phyloP scores from a whole-genome alignment of 331 rosid genomes.

The Pyrus hybrid region DNA sequence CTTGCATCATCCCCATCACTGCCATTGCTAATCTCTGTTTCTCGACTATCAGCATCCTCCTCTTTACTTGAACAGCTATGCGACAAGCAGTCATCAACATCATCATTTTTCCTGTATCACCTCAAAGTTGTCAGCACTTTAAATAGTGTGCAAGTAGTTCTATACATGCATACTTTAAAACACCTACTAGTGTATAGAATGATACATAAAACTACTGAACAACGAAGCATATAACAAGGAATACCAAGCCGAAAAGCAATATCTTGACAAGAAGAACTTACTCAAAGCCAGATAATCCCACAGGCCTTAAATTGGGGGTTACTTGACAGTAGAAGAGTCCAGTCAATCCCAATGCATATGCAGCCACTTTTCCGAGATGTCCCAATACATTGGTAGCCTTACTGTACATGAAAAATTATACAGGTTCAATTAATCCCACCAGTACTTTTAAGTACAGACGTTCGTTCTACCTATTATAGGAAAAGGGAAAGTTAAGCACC shows the following conservation, averaged over 20 bases:
- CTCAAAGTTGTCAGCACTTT: constrained; percentile 8
- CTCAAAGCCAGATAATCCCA: constrained; percentile 42
- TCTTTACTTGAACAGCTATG: constrained; percentile 30
- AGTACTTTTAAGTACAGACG: constrained; percentile 4
- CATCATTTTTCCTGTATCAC: constrained; percentile 47
- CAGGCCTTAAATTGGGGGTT: constrained; percentile 32
- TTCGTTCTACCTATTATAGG: background rate
- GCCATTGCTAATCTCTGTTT: constrained; percentile 26
- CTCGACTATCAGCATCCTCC: constrained; percentile 33
- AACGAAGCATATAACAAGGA: background rate
- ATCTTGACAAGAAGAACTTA: constrained; percentile 32
- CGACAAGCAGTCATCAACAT: constrained; percentile 22
- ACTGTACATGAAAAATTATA: constrained; percentile 39
- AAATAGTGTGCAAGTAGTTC: background rate
- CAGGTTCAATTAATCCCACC: constrained; percentile 26
- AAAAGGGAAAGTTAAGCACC: constrained; percentile 33
- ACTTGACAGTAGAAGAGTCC: constrained; percentile 74
- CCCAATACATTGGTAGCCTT: constrained; percentile 66
- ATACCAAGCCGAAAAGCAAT: background rate
- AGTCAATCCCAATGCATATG: constrained; percentile 56
- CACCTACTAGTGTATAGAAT: background rate
- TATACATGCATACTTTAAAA: background rate
- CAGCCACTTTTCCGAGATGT: constrained; percentile 68
- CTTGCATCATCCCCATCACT: constrained; percentile 20
- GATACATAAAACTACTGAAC: background rate